Base-by-base conservation (phyloP, 441 rosid genomes). In the Arabidopsis hybrid region DNA sequence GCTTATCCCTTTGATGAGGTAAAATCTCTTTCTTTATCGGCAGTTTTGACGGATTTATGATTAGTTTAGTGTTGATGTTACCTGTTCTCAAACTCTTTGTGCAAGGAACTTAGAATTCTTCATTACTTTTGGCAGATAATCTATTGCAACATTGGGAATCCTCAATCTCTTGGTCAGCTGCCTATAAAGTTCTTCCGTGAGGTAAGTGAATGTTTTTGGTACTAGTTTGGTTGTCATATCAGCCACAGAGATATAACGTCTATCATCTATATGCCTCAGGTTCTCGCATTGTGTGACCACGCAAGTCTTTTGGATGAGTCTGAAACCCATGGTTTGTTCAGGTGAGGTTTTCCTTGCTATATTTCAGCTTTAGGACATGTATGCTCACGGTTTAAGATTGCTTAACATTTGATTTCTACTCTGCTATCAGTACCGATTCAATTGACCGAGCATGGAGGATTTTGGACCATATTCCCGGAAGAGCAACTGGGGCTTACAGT, bases 401-500 rank as follows among this genome's bases (percentile, higher is more conserved):
- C 34, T 40, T 66, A 38, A 52, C 69, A 38, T 65, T 36, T 39
- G 10, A 8, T 18, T 36, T 42, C 1, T 9, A 17, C 3, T 10
- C 34, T 59, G 65, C 12, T 29, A 62, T 61, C 82, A 92, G 97
- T 83, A 81, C 92, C 17, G 97, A 90, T 71, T 73, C 97, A 57
- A 92, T 95, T 52, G 87, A 85, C 51, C 82, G 97, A 68, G 96
- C 97, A 68, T 83, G 94, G 94, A 83, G 87, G 85, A 89, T 92
- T 78, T 82, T 95, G 46, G 93, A 90, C 73, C 91, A 87, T 79
- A 95, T 95, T 83, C 97, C 97, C 58, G 96, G 96, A 59, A 84
- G 89, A 81, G 97, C 96, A 60, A 91, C 93, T 42, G 99, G 99
- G 72, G 97, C 97, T 79, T 95, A 95, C 66, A 95, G 95, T 78